Evolutionary conservation across 805 yeast genomes (phyloP).

Genomic region (Kodamaea kaohsiungensis): DNA sequence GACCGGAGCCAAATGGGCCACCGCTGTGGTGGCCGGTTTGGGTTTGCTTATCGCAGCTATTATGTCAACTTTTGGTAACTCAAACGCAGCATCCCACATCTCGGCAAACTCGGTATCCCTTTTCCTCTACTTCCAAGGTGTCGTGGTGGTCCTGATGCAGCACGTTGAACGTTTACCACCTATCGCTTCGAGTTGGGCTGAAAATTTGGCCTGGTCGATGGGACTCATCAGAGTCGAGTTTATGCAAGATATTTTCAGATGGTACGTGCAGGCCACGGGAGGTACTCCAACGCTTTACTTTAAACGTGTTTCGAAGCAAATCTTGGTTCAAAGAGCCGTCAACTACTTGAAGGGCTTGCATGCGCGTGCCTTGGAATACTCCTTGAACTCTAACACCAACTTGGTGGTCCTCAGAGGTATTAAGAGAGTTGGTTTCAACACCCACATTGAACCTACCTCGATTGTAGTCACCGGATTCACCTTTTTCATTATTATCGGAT

Average conservation of each 20-base stretch:
- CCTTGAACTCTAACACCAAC: constrained; percentile 49
- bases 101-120: constrained; percentile 84
- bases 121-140: constrained; percentile 85
- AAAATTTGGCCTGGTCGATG: constrained; percentile 93
- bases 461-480: constrained; percentile 87
- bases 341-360: constrained; percentile 29
- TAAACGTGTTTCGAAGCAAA: constrained; percentile 59
- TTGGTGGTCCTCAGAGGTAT: constrained; percentile 83
- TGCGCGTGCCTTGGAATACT: constrained; percentile 34
- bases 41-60: constrained; percentile 83
- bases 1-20: constrained; percentile 75
- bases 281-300: constrained; percentile 76
- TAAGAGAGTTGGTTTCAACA: constrained; percentile 74
- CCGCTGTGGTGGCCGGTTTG: constrained; percentile 85
- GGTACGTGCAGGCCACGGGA: constrained; percentile 88
- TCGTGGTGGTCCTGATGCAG: constrained; percentile 80
- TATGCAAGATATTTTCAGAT: constrained; percentile 82
- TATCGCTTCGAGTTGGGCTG: constrained; percentile 89
- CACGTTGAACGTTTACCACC: constrained; percentile 88
- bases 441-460: constrained; percentile 79
- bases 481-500: constrained; percentile 76
- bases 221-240: constrained; percentile 77
- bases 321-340: constrained; percentile 72
- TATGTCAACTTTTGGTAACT: constrained; percentile 82
- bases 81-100: constrained; percentile 85